phyloP scores from a whole-genome alignment of 1,139 yeast genomes.

The Saccharomyces hybrid region DNA sequence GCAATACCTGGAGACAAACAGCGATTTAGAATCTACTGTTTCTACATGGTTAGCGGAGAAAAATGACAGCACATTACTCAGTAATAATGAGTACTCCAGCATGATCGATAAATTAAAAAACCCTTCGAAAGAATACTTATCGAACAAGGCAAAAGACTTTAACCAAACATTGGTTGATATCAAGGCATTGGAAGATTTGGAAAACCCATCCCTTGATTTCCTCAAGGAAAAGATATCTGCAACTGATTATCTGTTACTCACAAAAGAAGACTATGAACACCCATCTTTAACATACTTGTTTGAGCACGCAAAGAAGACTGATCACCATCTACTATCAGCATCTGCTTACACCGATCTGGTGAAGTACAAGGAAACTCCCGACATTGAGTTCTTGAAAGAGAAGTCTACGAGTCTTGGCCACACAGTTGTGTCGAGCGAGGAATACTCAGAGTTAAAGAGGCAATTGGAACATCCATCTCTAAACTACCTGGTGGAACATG shows the following conservation, averaged over 20 bases:
- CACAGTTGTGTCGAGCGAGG: too few species aligned
- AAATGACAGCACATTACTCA: neutral
- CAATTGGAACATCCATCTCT: too few species aligned
- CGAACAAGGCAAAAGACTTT: neutral
- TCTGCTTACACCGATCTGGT: constrained; percentile 15
- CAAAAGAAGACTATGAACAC: neutral
- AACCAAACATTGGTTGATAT: neutral
- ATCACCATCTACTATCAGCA: constrained; percentile 2
- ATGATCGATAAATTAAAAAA: constrained; percentile 1
- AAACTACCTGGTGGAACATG: too few species aligned
- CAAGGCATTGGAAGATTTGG: constrained; percentile 1
- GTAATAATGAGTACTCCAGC: constrained; percentile 12
- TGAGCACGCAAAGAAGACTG: constrained; percentile 3
- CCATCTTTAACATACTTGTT: constrained; percentile 14
- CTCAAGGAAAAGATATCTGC: constrained; percentile 9
- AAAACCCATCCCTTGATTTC: constrained; percentile 12
- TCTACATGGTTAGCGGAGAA: neutral
- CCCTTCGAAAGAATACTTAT: constrained; percentile 7
- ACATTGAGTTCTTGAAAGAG: too few species aligned
- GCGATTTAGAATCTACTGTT: neutral
- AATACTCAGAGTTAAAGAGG: too few species aligned
- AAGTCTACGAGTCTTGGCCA: too few species aligned
- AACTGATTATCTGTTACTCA: constrained; percentile 3
- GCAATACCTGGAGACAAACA: neutral
- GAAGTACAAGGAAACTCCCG: too few species aligned